A percentile compares a stretch with the other conserved stretches of the same genome.
Conservation (phyloP, 257 asterid genomes). For the Ilex aquifolium region DNA sequence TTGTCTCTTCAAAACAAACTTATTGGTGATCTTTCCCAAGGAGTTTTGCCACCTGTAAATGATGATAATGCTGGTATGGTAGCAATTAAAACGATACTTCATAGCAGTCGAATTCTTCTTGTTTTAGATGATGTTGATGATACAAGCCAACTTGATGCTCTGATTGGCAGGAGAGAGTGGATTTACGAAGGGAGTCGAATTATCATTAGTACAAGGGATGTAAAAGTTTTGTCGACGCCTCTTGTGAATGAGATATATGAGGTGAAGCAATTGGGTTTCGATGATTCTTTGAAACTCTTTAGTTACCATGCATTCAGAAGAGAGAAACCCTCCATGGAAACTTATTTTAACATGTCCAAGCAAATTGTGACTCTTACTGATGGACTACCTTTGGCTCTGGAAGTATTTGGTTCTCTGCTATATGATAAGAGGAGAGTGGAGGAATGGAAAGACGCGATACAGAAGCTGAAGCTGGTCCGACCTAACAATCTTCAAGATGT, state of each 20-base stretch:
- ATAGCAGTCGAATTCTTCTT: slow-evolving; percentile 12
- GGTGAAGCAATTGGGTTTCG: slow-evolving; percentile 5
- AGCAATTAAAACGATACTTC: slow-evolving; percentile 4
- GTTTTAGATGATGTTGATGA: slow-evolving; percentile 28
- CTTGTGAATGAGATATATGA: slow-evolving; percentile 8
- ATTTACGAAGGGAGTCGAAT: slow-evolving; percentile 27
- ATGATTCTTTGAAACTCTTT: slow-evolving; percentile 20
- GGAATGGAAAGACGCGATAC: slow-evolving; percentile 21
- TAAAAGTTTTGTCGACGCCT: slow-evolving; percentile 10
- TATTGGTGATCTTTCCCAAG: slow-evolving; percentile 20
- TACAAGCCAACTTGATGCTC: slow-evolving; percentile 6
- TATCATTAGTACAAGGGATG: slow-evolving; percentile 21
- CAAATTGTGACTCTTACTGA: slow-evolving; percentile 16
- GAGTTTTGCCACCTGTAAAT: background rate
- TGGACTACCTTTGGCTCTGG: slow-evolving; percentile 31
- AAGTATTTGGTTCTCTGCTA: slow-evolving; percentile 27
- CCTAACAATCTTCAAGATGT: slow-evolving; percentile 22
- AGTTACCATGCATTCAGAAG: slow-evolving; percentile 29
- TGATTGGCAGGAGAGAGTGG: slow-evolving; percentile 17
- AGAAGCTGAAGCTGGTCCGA: slow-evolving; percentile 25
- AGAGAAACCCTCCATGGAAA: slow-evolving; percentile 21
- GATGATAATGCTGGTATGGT: slow-evolving; percentile 5
- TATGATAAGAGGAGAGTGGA: slow-evolving; percentile 21
- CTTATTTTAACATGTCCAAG: slow-evolving; percentile 12
- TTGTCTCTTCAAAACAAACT: slow-evolving; percentile 18